Conservation (phyloP, 2,329 filamentous ascomycete genomes). For the Hawksworthiomyces lignivorus region DNA sequence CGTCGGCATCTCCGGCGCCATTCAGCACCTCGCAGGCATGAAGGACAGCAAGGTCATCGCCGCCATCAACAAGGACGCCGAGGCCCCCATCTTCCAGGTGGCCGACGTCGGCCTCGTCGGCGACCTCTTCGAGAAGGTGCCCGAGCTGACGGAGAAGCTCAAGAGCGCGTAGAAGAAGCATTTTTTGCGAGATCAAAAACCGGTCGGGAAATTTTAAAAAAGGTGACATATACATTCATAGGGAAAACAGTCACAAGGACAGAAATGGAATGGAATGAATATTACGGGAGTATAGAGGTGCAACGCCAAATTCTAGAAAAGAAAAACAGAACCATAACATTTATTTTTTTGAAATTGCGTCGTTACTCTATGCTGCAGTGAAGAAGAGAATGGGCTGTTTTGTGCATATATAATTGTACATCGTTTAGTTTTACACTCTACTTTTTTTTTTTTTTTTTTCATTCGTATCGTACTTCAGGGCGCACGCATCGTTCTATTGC, state of each 20-base stretch:
- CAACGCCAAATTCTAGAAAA: neutral
- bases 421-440: neutral
- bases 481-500: too few species aligned
- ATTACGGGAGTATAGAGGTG: neutral
- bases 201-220: too few species aligned
- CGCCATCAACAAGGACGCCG: conserved; percentile 94
- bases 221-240: too few species aligned
- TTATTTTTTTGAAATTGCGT: too few species aligned
- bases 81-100: conserved; percentile 97
- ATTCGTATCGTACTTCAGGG: too few species aligned
- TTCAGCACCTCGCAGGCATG: conserved; percentile 98
- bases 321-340: too few species aligned
- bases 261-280: conserved; percentile 5
- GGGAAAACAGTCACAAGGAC: too few species aligned
- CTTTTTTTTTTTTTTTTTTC: too few species aligned
- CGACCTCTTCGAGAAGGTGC: conserved; percentile 91
- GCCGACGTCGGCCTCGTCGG: conserved; percentile 93
- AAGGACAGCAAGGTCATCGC: conserved; percentile 99
- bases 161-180: conserved; percentile 40
- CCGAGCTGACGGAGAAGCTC: conserved; percentile 92
- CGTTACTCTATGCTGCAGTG: neutral
- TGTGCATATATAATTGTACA: too few species aligned
- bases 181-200: conserved; percentile 5
- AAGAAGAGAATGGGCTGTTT: neutral
- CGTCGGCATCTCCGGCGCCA: conserved; percentile 92